Conservation (phyloP, 148 eudicot genomes). For the Fallopia convolvulus region DNA sequence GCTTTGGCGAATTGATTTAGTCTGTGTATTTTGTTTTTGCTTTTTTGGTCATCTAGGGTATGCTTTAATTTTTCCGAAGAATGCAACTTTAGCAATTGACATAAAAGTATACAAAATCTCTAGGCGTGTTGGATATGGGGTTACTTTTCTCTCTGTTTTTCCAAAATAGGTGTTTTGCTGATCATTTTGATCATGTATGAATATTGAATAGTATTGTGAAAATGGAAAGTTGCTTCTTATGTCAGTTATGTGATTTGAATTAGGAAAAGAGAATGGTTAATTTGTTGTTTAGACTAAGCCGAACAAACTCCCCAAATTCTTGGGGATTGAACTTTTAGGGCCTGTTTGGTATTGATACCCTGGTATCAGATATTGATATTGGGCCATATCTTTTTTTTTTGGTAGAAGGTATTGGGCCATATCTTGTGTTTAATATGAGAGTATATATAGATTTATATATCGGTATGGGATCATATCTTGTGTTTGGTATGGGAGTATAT, state of each 20-base stretch:
- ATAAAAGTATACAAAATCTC: background rate
- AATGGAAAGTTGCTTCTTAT: slow-evolving; percentile 2
- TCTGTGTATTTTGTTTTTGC: background rate
- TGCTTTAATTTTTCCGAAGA: background rate
- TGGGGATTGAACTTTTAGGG: too few species aligned
- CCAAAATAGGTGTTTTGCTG: background rate
- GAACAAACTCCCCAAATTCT: too few species aligned
- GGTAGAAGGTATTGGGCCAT: too few species aligned
- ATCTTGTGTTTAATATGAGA: too few species aligned
- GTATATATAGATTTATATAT: too few species aligned
- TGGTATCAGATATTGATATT: too few species aligned
- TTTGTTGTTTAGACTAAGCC: too few species aligned
- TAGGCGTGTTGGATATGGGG: background rate
- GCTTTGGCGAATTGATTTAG: background rate
- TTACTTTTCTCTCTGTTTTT: background rate
- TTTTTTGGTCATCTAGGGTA: background rate
- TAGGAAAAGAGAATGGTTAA: too few species aligned
- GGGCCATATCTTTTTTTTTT: too few species aligned
- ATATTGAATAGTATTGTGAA: background rate
- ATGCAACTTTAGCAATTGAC: background rate
- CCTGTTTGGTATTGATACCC: too few species aligned
- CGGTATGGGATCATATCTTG: too few species aligned
- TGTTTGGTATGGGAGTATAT: too few species aligned
- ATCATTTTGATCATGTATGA: background rate
- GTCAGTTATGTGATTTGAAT: background rate